Base-by-base conservation (phyloP, 495 filamentous ascomycete genomes). In the Terfezia claveryi region DNA sequence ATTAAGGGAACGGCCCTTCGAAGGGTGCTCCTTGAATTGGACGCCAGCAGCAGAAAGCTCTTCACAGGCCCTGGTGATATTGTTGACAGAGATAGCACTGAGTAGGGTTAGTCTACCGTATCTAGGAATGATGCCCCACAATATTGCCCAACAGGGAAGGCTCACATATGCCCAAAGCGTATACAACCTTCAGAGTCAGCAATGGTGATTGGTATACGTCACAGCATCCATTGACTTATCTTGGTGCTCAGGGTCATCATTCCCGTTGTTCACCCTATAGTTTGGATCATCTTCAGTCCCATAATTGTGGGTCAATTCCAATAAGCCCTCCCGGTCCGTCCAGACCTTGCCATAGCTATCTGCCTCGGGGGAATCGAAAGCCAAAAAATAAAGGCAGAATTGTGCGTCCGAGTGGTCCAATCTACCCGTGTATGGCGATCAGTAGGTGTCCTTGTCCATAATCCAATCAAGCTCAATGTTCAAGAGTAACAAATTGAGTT, bases 301-400 rank as follows among this genome's bases (percentile, higher is more conserved):
- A 68, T 94, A 84, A 74, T 95, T 95, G 75, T 98, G 91, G 54
- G 86, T 94, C 56, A 98, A 79, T 66, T 98, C 91, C 61, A 98
- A 76, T 20, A 94, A 72, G 37, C 84, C 89, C 62, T 94, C 80
- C 54, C 89, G 83, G 68, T 92, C 85, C 55, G 80, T 85, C 68
- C 80, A 81, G 62, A 74, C 74, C 59, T 74, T 74, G 57, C 75
- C 80, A 37, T 65, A 66, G 5, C 79, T 82, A 37, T 71, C 67
- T 23, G 83, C 78, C 20, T 70, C 67, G 4, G 82, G 73, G 3
- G 71, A 70, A 68, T 88, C 80, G 70, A 82, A 87, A 50, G 76
- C 81, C 41, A 89, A 74, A 71, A 88, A 87, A 72, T 87, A 88
- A 56, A 94, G 78, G 64, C 87, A 84, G 68, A 95, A 94, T 59